phyloP scores from a whole-genome alignment of 1,139 yeast genomes.

The Yamadazyma taylorii region DNA sequence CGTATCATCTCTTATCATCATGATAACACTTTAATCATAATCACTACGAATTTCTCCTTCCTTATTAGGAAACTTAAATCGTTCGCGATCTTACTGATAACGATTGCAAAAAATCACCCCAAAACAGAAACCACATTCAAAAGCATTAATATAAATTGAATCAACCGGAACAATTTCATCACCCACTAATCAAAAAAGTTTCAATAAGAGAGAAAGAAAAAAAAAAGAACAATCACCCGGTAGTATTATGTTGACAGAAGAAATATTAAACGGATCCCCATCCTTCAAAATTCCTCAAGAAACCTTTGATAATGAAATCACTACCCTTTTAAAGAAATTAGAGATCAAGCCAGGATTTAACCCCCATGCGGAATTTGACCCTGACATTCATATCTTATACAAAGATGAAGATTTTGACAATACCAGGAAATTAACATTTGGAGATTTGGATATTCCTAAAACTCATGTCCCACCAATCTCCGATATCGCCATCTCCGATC shows the following conservation, averaged over 20 bases:
- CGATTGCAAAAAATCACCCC: neutral
- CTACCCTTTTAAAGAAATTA: slow-evolving; percentile 18
- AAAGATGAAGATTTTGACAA: slow-evolving; percentile 21
- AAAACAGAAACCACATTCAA: too few relatives aligned
- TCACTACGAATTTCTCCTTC: neutral
- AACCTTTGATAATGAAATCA: slow-evolving; percentile 25
- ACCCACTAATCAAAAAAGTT: too few relatives aligned
- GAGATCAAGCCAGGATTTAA: slow-evolving; percentile 25
- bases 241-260: slow-evolving; percentile 9
- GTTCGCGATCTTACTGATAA: neutral
- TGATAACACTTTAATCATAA: too few relatives aligned
- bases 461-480: slow-evolving; percentile 26
- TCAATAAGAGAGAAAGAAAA: too few relatives aligned
- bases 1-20: too few relatives aligned
- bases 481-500: slow-evolving; percentile 29
- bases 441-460: slow-evolving; percentile 27
- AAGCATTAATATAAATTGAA: neutral
- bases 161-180: neutral
- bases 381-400: slow-evolving; percentile 25
- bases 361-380: slow-evolving; percentile 27
- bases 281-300: slow-evolving; percentile 19
- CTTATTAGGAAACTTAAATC: neutral
- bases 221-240: neutral
- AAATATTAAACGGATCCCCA: slow-evolving; percentile 17
- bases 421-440: slow-evolving; percentile 22